Evolutionary conservation across 139 green algal species (phyloP).

Genomic region (Deuterostichococcus epilithicus): DNA sequence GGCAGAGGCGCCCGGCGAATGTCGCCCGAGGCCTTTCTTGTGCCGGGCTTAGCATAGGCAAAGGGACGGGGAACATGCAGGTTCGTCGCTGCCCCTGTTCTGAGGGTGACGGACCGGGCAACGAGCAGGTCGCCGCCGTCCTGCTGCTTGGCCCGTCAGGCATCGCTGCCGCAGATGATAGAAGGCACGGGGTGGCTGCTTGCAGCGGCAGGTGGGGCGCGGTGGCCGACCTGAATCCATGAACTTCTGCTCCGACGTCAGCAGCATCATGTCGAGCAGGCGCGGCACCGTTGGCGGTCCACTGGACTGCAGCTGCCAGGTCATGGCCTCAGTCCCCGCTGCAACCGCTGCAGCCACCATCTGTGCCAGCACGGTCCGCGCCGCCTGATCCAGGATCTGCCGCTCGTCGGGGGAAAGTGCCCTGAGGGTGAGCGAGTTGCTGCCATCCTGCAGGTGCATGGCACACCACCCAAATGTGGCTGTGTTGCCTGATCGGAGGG

Average conservation of each 20-base stretch:
- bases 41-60: too few species aligned
- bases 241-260: not conserved
- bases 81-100: too few species aligned
- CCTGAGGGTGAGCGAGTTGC: not conserved
- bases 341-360: not conserved
- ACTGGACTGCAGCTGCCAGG: not conserved
- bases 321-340: not conserved
- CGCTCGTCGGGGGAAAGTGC: not conserved
- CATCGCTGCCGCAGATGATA: not conserved
- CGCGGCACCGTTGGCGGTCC: not conserved
- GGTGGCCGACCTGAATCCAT: not conserved
- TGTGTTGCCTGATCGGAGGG: not conserved
- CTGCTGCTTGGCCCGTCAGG: too few species aligned
- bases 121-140: too few species aligned
- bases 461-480: not conserved
- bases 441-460: not conserved
- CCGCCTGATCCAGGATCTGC: not conserved
- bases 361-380: not conserved
- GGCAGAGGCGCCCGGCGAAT: too few species aligned
- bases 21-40: too few species aligned
- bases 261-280: slow-evolving; percentile 4
- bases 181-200: too few species aligned
- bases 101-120: too few species aligned
- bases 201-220: too few species aligned
- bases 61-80: too few species aligned